These are phyloP conservation scores for Notholithocarpus densiflorus DNA, from an alignment of 306 rosid species.

Conservation along the genomic window DNA sequence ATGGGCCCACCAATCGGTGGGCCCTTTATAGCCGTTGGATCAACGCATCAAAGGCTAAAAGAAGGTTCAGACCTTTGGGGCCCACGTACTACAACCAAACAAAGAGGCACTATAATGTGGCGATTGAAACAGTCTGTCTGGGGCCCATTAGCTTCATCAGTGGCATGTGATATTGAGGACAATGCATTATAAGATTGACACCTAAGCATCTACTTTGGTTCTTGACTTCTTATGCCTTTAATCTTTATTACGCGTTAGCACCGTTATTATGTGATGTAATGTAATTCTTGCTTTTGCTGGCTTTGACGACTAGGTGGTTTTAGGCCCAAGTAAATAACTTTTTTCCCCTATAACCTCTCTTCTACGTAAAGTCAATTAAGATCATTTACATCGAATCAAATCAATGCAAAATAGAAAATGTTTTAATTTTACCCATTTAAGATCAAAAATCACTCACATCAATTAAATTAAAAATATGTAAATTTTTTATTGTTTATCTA, in stretches of 20 bases:
- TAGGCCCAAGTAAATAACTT: not conserved
- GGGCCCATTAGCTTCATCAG: conserved; percentile 32
- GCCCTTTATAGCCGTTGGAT: conserved; percentile 73
- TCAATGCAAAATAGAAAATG: too few relatives aligned
- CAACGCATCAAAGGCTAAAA: not conserved
- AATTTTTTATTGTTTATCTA: too few relatives aligned
- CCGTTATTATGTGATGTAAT: not conserved
- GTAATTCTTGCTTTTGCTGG: not conserved
- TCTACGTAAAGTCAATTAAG: too few relatives aligned
- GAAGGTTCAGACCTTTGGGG: conserved; percentile 42
- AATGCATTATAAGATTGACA: conserved; percentile 11
- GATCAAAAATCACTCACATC: rapidly evolving
- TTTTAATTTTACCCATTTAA: too few relatives aligned
- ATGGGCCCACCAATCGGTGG: conserved; percentile 33
- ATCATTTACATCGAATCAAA: too few relatives aligned
- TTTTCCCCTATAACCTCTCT: too few relatives aligned
- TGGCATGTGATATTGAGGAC: conserved; percentile 33
- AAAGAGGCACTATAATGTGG: conserved; percentile 5
- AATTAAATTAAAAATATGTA: too few relatives aligned
- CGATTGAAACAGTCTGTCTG: conserved; percentile 40
- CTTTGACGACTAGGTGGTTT: not conserved
- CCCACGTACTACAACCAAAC: conserved; percentile 23
- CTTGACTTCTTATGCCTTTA: not conserved
- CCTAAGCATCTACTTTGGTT: not conserved
- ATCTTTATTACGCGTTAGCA: conserved; percentile 5